A percentile compares a stretch with the other conserved stretches of the same genome.
Evolutionary conservation across 345 rosid species (phyloP).

Genomic region (Dimocarpus longan): DNA sequence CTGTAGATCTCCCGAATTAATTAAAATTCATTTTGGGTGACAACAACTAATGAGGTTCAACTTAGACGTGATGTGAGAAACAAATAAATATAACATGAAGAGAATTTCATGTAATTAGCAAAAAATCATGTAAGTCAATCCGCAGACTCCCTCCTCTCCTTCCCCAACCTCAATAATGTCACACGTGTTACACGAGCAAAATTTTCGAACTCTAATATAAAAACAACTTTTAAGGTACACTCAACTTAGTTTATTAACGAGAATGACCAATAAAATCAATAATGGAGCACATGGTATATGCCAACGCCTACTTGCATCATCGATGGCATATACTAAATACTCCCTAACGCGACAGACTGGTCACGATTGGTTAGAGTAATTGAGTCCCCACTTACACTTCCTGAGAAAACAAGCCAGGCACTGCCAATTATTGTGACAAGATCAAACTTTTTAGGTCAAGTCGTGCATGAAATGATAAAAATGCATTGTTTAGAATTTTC

Average conservation of each 20-base stretch:
- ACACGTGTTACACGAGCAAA: conserved; percentile 1
- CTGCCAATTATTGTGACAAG: not conserved
- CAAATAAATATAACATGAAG: not conserved
- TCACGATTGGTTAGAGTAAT: not conserved
- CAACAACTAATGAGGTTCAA: not conserved
- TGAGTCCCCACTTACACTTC: not conserved
- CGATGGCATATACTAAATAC: conserved; percentile 3
- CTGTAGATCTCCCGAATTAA: too few species aligned
- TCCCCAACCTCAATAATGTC: not conserved
- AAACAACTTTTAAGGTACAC: not conserved
- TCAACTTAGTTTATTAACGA: not conserved
- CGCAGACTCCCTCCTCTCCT: not conserved
- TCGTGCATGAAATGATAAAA: not conserved
- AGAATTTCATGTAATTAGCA: not conserved
- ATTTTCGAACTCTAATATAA: not conserved
- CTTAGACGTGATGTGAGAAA: not conserved
- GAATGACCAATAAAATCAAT: not conserved
- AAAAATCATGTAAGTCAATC: not conserved
- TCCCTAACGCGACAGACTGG: conserved; percentile 11
- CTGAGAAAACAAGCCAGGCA: not conserved
- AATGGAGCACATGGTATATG: conserved; percentile 18
- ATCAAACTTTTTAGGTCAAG: not conserved
- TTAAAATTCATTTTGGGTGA: not conserved
- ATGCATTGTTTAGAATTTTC: not conserved
- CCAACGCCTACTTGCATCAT: not conserved